These are phyloP conservation scores for Coemansia sp. DNA, from an alignment of 192 early-diverging fungal species.

Conservation along the genomic window DNA sequence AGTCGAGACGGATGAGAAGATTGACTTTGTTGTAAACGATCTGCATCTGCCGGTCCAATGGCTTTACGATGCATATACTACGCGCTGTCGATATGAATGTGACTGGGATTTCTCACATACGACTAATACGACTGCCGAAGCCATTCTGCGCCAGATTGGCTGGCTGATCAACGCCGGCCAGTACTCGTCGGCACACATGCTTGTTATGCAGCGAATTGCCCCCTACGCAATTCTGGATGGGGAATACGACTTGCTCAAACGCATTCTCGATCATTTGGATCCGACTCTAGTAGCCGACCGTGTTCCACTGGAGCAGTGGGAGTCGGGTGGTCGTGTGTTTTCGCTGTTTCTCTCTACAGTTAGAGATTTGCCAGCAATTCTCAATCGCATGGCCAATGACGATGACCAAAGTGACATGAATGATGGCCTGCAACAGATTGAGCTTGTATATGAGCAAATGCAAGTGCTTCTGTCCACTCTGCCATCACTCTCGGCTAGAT, in stretches of 20 bases:
- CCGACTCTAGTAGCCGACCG: background rate
- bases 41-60: slow-evolving; percentile 64
- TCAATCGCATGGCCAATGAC: slow-evolving; percentile 23
- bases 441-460: too few species aligned
- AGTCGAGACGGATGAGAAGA: background rate
- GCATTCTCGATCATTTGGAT: slow-evolving; percentile 42
- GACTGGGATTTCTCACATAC: slow-evolving; percentile 28
- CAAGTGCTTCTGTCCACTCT: too few species aligned
- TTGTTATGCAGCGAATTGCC: slow-evolving; percentile 57
- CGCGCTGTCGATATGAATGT: slow-evolving; percentile 53
- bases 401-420: too few species aligned
- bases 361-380: slow-evolving; percentile 27
- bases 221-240: slow-evolving; percentile 55
- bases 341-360: slow-evolving; percentile 28
- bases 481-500: too few species aligned
- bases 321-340: too few species aligned
- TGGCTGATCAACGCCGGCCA: slow-evolving; percentile 52
- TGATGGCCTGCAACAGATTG: too few species aligned
- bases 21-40: slow-evolving; percentile 58
- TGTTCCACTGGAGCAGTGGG: slow-evolving; percentile 22
- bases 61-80: slow-evolving; percentile 46
- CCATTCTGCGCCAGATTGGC: slow-evolving; percentile 27
- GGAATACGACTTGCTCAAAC: slow-evolving; percentile 39
- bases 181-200: slow-evolving; percentile 44
- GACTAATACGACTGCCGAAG: slow-evolving; percentile 5